phyloP scores from a whole-genome alignment of 2,329 filamentous ascomycete genomes.

The Sporothrix inflata region DNA sequence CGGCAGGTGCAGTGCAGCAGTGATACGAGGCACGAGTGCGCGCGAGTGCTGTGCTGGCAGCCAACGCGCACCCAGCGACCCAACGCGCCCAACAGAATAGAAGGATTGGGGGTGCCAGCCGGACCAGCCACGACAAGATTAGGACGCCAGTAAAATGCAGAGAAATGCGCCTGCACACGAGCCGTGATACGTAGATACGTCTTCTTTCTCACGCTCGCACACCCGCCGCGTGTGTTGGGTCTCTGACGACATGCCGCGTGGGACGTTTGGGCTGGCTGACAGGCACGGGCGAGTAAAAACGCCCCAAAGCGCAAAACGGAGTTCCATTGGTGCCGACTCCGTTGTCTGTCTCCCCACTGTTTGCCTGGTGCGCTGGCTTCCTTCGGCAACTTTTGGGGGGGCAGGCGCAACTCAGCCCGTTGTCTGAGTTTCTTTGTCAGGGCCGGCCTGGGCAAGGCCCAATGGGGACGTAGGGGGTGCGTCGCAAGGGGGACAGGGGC shows the following conservation, averaged over 20 bases:
- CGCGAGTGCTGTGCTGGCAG: neutral
- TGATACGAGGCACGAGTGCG: neutral
- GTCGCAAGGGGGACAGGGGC: slow-evolving; percentile 14
- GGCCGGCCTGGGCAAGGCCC: neutral
- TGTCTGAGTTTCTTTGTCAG: neutral
- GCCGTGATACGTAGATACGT: neutral
- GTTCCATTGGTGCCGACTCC: neutral
- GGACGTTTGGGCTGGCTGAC: slow-evolving; percentile 6
- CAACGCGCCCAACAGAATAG: neutral
- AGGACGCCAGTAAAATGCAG: neutral
- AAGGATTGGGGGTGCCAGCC: neutral
- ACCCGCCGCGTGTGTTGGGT: slow-evolving; percentile 18
- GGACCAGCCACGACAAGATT: neutral
- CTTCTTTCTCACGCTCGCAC: neutral
- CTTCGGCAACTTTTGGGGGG: slow-evolving; percentile 15
- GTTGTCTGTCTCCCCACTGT: neutral
- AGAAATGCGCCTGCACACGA: neutral
- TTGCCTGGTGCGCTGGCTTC: slow-evolving; percentile 8
- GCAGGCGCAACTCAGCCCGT: slow-evolving; percentile 4
- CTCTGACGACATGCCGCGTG: slow-evolving; percentile 29
- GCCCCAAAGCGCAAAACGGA: neutral
- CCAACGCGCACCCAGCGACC: neutral
- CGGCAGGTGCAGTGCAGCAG: neutral
- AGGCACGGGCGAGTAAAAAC: slow-evolving; percentile 1
- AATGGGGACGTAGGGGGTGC: neutral